Percentiles rank a stretch among this genome's conserved stretches.
These are phyloP conservation scores for Acacia acuminata DNA, from an alignment of 306 rosid genomes.

Conservation along the genomic window DNA sequence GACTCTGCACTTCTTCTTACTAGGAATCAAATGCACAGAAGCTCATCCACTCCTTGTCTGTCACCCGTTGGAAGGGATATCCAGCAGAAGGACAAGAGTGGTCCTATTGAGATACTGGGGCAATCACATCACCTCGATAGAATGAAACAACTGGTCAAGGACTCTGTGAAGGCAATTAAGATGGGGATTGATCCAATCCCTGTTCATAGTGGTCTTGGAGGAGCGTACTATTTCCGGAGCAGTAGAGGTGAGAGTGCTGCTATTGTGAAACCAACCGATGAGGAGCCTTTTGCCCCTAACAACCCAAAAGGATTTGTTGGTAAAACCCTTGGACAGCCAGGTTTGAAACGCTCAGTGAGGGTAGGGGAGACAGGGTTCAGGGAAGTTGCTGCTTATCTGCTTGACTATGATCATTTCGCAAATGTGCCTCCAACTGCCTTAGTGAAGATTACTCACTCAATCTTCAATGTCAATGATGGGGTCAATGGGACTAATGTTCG, in stretches of 20 bases:
- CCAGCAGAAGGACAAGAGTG: conserved; percentile 87
- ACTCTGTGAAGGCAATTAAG: conserved; percentile 73
- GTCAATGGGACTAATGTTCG: conserved; percentile 68
- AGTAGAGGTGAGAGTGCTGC: conserved; percentile 76
- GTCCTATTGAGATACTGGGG: conserved; percentile 89
- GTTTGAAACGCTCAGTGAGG: conserved; percentile 88
- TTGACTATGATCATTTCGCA: conserved; percentile 82
- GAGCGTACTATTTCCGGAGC: conserved; percentile 89
- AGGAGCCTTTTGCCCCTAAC: conserved; percentile 98
- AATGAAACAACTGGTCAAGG: conserved; percentile 56
- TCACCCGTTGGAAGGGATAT: conserved; percentile 86
- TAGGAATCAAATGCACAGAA: conserved; percentile 75
- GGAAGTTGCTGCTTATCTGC: conserved; percentile 94
- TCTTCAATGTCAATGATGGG: conserved; percentile 91
- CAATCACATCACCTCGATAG: conserved; percentile 51
- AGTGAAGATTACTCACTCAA: conserved; percentile 93
- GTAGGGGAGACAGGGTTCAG: conserved; percentile 98
- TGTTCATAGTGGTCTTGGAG: conserved; percentile 89
- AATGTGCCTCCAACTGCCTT: conserved; percentile 95
- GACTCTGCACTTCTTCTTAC: conserved; percentile 91
- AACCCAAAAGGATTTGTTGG: conserved; percentile 97
- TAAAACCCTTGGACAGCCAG: conserved; percentile 93
- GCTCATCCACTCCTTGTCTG: conserved; percentile 97
- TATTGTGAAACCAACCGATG: conserved; percentile 95
- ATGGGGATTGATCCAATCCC: conserved; percentile 85